Conservation (phyloP, 108 stramenopile genomes). For the Conticribra weissflogii region DNA sequence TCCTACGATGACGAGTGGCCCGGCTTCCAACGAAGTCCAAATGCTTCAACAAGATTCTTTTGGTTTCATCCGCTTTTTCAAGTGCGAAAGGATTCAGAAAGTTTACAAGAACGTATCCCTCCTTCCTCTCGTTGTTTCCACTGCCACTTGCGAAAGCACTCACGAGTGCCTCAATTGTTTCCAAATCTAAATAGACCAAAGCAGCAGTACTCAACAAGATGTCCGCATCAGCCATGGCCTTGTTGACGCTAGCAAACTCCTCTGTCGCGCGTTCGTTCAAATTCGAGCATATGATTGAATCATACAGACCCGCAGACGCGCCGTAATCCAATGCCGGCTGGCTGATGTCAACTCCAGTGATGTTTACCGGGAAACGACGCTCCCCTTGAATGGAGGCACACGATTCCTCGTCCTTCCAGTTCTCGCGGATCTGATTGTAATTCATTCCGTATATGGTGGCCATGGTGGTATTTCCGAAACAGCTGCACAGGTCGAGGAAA, state of each 20-base stretch:
- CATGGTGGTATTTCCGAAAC: slow-evolving; percentile 62
- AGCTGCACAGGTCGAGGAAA: slow-evolving; percentile 48
- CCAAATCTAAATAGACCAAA: slow-evolving; percentile 45
- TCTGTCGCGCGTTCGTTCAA: slow-evolving; percentile 31
- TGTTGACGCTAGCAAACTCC: slow-evolving; percentile 11
- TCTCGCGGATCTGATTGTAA: slow-evolving; percentile 49
- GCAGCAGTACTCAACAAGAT: slow-evolving; percentile 42
- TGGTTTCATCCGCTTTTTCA: slow-evolving; percentile 56
- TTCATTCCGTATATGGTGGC: slow-evolving; percentile 52
- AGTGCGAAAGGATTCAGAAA: slow-evolving; percentile 54
- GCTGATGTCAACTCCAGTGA: slow-evolving; percentile 51
- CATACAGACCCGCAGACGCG: slow-evolving; percentile 40
- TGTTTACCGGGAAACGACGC: slow-evolving; percentile 22
- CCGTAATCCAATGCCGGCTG: slow-evolving; percentile 50
- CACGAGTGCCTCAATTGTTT: slow-evolving; percentile 30
- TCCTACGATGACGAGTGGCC: slow-evolving; percentile 51
- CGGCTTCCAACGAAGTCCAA: slow-evolving; percentile 51
- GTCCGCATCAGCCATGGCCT: slow-evolving; percentile 35
- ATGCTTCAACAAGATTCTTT: slow-evolving; percentile 45
- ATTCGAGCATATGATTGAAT: slow-evolving; percentile 34
- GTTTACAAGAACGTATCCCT: slow-evolving; percentile 49
- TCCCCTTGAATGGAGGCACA: slow-evolving; percentile 25
- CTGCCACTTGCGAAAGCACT: slow-evolving; percentile 27
- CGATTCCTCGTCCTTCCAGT: slow-evolving; percentile 46
- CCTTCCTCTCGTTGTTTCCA: neutral